Conservation (phyloP, 352 stramenopile species). For the Blastocystis sp. region DNA sequence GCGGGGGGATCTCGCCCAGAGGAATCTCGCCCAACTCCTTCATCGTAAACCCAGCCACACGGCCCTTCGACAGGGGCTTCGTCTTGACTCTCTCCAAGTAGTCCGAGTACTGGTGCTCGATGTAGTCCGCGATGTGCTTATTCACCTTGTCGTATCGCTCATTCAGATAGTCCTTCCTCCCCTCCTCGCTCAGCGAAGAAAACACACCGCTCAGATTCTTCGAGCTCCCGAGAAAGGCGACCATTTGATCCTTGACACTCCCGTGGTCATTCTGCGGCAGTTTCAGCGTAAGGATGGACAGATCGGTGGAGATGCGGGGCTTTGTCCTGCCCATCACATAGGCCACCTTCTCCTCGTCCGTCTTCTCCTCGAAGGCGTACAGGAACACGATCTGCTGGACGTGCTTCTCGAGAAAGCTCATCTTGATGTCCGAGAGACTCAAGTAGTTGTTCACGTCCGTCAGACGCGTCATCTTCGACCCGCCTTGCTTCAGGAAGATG, state of each 20-base stretch:
- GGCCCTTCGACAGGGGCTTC: constrained; percentile 10
- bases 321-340: constrained; percentile 48
- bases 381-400: constrained; percentile 50
- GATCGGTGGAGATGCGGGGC: constrained; percentile 16
- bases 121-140: not conserved
- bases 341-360: constrained; percentile 3
- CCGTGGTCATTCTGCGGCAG: constrained; percentile 5
- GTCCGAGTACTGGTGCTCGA: constrained; percentile 24
- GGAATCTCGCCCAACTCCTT: constrained; percentile 52
- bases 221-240: constrained; percentile 42
- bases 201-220: constrained; percentile 48
- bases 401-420: constrained; percentile 42
- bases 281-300: constrained; percentile 28
- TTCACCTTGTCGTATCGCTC: constrained; percentile 29
- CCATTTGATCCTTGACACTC: not conserved
- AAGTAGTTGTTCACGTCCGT: constrained; percentile 50
- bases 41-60: constrained; percentile 34
- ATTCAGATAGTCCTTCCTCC: constrained; percentile 29
- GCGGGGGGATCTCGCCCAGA: constrained; percentile 33
- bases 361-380: not conserved
- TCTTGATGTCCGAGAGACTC: constrained; percentile 38
- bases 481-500: constrained; percentile 30
- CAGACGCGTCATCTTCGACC: not conserved
- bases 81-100: constrained; percentile 8
- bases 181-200: constrained; percentile 11